Conservation (phyloP, 1,139 yeast species). For the Geotrichum klebahnii region DNA sequence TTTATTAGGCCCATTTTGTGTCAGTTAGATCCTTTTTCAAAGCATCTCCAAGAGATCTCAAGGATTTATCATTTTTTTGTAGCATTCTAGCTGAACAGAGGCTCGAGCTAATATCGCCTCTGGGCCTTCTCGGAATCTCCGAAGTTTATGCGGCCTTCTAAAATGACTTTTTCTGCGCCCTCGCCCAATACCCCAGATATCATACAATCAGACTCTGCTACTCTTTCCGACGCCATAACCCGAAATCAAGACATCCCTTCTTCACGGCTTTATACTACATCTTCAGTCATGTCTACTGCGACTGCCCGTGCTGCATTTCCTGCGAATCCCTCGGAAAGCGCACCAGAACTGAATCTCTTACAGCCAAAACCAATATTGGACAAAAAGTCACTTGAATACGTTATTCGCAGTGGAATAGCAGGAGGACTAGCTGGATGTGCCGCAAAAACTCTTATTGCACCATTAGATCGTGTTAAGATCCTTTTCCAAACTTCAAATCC, state of each 20-base stretch:
- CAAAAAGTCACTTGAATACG: constrained; percentile 72
- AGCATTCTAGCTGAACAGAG: neutral
- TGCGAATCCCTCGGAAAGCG: neutral
- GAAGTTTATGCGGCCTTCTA: neutral
- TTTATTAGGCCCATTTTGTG: too few relatives aligned
- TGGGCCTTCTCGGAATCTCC: neutral
- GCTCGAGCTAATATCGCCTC: neutral
- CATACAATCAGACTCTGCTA: neutral
- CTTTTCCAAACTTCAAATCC: constrained; percentile 94
- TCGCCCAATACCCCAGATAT: constrained; percentile 12
- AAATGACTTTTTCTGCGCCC: neutral
- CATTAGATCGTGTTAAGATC: constrained; percentile 89
- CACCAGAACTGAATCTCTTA: too few relatives aligned
- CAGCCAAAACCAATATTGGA: constrained; percentile 40
- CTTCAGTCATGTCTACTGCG: constrained; percentile 1
- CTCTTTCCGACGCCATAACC: neutral
- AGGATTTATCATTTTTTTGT: neutral
- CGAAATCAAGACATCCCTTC: neutral
- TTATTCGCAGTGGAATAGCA: constrained; percentile 78
- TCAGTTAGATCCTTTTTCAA: too few relatives aligned
- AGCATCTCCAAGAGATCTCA: too few relatives aligned
- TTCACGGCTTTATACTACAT: neutral
- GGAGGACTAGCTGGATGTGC: constrained; percentile 96
- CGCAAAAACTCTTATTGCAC: constrained; percentile 93
- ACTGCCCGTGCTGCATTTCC: neutral